Evolutionary conservation across 2,329 filamentous ascomycete genomes (phyloP).

Genomic region (Leptographium galeiforme): DNA sequence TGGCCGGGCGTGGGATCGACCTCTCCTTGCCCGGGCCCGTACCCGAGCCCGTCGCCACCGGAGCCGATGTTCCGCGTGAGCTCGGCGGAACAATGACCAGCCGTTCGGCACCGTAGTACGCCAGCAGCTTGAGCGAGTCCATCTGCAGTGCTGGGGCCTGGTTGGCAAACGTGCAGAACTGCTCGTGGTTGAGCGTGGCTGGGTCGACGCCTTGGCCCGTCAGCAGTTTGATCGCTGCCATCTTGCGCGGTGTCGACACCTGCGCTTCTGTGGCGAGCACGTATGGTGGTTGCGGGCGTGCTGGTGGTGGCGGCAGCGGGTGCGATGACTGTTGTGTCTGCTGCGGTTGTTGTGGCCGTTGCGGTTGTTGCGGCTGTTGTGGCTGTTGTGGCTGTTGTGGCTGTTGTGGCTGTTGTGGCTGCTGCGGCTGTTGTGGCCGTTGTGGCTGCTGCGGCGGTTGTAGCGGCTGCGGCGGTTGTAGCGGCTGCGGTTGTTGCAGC

Average conservation of each 20-base stretch:
- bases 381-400: too few relatives aligned
- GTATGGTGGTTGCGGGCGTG: constrained; percentile 1
- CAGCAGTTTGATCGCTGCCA: constrained; percentile 28
- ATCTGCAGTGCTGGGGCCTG: constrained; percentile 42
- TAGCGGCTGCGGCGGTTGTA: too few relatives aligned
- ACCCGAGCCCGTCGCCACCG: neutral
- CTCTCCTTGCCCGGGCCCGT: too few relatives aligned
- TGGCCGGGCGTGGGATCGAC: too few relatives aligned
- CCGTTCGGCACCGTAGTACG: constrained; percentile 42
- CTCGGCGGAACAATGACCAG: constrained; percentile 42
- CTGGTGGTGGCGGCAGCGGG: neutral
- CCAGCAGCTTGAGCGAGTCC: constrained; percentile 41
- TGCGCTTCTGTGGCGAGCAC: constrained; percentile 7
- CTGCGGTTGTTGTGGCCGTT: neutral
- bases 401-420: too few relatives aligned
- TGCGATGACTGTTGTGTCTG: neutral
- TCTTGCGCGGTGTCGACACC: neutral
- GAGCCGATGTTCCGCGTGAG: constrained; percentile 11
- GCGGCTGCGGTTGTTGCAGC: neutral
- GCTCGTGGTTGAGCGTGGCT: constrained; percentile 35
- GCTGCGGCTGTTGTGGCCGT: too few relatives aligned
- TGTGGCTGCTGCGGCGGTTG: too few relatives aligned
- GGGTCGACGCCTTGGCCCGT: constrained; percentile 35
- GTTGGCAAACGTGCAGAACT: constrained; percentile 47
- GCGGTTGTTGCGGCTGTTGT: too few relatives aligned